Evolutionary conservation across 345 rosid genomes (phyloP).

Genomic region (Conringia planisiliqua): DNA sequence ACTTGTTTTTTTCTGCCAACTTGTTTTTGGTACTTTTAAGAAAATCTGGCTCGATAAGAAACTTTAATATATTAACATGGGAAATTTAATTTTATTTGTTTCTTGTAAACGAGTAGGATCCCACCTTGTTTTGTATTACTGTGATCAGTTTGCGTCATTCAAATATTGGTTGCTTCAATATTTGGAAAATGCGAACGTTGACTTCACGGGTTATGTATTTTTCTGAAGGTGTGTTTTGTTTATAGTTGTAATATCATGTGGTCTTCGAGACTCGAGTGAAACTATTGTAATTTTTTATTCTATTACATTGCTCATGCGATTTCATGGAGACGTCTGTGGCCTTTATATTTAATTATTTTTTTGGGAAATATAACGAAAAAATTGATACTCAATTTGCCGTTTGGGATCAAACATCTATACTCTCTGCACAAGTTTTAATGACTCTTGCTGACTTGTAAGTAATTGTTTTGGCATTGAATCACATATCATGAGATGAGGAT

Average conservation of each 20-base stretch:
- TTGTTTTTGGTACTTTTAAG: slow-evolving; percentile 10
- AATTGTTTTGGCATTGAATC: slow-evolving; percentile 18
- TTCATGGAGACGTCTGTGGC: not conserved
- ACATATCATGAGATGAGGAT: not conserved
- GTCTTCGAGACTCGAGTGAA: slow-evolving; percentile 10
- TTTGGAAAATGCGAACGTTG: not conserved
- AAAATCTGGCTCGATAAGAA: not conserved
- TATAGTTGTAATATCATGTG: not conserved
- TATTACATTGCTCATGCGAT: not conserved
- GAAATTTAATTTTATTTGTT: not conserved
- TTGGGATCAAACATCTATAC: slow-evolving; percentile 26
- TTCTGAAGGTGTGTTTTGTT: not conserved
- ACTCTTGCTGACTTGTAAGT: not conserved
- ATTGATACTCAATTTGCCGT: not conserved
- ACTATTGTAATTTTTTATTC: not conserved
- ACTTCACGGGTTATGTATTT: not conserved
- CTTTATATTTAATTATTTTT: not conserved
- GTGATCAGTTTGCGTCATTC: not conserved
- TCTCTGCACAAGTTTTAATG: slow-evolving; percentile 20
- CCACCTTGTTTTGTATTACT: slow-evolving; percentile 13
- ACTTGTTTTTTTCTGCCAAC: slow-evolving; percentile 28
- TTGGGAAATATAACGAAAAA: not conserved
- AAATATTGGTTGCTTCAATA: not conserved
- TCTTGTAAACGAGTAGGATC: slow-evolving; percentile 16
- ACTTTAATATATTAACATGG: not conserved